Conservation (phyloP, 164 flowering plant genomes). For the Aristolochia fimbriata region DNA sequence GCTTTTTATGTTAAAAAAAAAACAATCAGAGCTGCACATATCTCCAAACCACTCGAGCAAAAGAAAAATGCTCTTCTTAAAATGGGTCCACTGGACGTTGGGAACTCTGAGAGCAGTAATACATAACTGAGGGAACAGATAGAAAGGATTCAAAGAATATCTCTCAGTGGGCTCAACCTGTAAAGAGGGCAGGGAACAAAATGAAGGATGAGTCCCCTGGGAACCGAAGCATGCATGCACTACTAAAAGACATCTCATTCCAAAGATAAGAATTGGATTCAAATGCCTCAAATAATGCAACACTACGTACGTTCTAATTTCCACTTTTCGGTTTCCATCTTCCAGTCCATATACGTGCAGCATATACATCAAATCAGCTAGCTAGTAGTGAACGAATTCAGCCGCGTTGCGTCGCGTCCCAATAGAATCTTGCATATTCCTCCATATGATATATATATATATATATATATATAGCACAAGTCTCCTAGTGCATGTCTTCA, state of each 20-base stretch:
- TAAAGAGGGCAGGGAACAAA: slow-evolving; percentile 1
- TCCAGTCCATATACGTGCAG: no score
- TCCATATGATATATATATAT: no score
- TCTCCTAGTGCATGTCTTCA: not conserved
- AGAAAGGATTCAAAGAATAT: slow-evolving; percentile 17
- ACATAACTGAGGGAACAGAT: slow-evolving; percentile 13
- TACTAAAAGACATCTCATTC: slow-evolving; percentile 3
- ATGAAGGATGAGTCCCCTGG: slow-evolving; percentile 4
- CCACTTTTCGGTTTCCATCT: not conserved
- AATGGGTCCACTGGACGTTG: not conserved
- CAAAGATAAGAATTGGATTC: slow-evolving; percentile 10
- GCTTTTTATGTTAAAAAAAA: slow-evolving; percentile 7
- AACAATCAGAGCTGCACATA: slow-evolving; percentile 7
- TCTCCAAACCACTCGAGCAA: slow-evolving; percentile 6
- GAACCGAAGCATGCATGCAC: slow-evolving; percentile 13
- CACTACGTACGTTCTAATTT: not conserved
- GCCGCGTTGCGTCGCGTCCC: not conserved
- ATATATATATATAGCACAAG: no score
- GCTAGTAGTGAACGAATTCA: no score
- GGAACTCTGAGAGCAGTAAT: slow-evolving; percentile 8
- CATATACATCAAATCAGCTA: no score
- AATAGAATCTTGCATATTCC: not conserved
- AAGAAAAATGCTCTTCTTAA: not conserved
- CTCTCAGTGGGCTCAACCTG: slow-evolving; percentile 2
- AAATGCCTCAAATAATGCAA: slow-evolving; percentile 2